Base-by-base conservation (phyloP, 2,329 filamentous ascomycete genomes). In the Gaeumannomyces tritici region DNA sequence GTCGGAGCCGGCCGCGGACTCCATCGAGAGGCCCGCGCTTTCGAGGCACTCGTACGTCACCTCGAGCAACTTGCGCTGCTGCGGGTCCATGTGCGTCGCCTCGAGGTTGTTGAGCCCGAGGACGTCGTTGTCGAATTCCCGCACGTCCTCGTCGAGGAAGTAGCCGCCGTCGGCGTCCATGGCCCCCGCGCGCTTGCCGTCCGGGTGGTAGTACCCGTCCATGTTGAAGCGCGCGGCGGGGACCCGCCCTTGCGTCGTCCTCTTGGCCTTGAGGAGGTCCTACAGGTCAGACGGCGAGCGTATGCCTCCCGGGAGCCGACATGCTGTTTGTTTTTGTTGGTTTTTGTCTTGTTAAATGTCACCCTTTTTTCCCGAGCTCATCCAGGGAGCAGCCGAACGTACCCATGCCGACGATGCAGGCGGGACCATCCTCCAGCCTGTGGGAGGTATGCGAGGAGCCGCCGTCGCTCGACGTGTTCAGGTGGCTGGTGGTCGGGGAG, bases 1-100 rank as follows among this genome's bases (percentile, higher is more conserved):
- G 42, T 67, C 62, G 0, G 67, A 65, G 42, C 67, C 68, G 13
- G 64, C 61, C 3, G 69, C 59, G 15, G 62, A 57, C 2, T 65
- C 63, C 3, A 69, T 62, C 0, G 66, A 59, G 5, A 69, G 59
- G 18, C 70, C 70, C 18, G 73, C 65, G 0, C 69, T 64, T 63
- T 76, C 74, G 4, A 76, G 62, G 6, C 67, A 68, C 62, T 77
- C 73, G 59, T 74, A 77, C 5, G 70, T 68, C 0, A 69, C 69
- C 63, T 76, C 74, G 3, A 75, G 67, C 24, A 73, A 55, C 13
- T 71, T 64, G 0, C 73, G 66, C 24, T 73, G 70, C 47, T 74
- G 70, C 0, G 72, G 72, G 54, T 74, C 73, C 62, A 76, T 73
- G n/a, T 68, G 21, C 47, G n/a, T 55, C 26, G 42, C 59, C 18